Evolutionary conservation across 1,139 yeast genomes (phyloP).

Genomic region (Hyphopichia burtonii): DNA sequence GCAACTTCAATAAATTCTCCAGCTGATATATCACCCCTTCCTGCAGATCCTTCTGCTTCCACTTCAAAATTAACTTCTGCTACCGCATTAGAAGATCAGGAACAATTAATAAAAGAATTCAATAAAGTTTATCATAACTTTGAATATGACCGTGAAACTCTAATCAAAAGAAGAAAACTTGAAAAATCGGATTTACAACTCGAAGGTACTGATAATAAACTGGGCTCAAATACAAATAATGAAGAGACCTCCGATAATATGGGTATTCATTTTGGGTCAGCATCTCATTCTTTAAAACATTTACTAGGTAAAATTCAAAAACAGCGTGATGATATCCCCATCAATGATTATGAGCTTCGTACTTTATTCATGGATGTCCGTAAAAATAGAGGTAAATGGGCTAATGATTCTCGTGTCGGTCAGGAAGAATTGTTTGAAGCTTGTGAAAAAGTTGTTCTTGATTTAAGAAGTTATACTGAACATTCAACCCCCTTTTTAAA

Average conservation of each 20-base stretch:
- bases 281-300: constrained; percentile 81
- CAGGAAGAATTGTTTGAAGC: constrained; percentile 98
- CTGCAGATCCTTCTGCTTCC: not conserved
- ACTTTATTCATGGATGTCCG: constrained; percentile 88
- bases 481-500: constrained; percentile 95
- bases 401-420: constrained; percentile 88
- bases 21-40: not conserved
- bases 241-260: constrained; percentile 12
- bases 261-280: constrained; percentile 64
- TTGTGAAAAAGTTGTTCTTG: constrained; percentile 90
- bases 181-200: constrained; percentile 78
- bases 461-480: constrained; percentile 87
- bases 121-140: constrained; percentile 76
- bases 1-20: not conserved
- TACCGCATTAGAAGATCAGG: constrained; percentile 33
- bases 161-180: constrained; percentile 71
- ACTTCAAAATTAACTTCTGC: constrained; percentile 5
- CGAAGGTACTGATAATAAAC: constrained; percentile 33
- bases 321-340: constrained; percentile 67
- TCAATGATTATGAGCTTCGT: constrained; percentile 84
- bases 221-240: constrained; percentile 6
- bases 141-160: constrained; percentile 79
- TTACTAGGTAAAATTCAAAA: constrained; percentile 74
- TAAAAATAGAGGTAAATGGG: constrained; percentile 96
- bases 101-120: constrained; percentile 38